phyloP scores from a whole-genome alignment of 2,329 filamentous ascomycete genomes.

The Grosmannia huntii region DNA sequence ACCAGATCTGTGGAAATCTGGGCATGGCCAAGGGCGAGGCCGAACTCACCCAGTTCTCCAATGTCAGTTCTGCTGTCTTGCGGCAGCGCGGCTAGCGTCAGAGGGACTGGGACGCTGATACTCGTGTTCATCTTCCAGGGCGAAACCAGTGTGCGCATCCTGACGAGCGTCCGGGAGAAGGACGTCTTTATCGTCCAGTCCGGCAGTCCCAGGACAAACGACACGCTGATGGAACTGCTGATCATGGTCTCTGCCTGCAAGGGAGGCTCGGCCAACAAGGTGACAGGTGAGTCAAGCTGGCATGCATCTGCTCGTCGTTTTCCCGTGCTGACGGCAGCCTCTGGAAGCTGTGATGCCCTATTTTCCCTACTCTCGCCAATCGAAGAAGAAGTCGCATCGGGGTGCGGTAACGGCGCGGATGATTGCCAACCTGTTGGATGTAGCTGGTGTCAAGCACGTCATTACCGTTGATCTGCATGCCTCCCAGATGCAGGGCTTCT shows the following conservation, averaged over 20 bases:
- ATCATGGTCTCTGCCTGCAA: constrained; percentile 99
- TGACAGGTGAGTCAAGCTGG: constrained; percentile 54
- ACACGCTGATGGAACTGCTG: constrained; percentile 96
- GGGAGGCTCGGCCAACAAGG: constrained; percentile 89
- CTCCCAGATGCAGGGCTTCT: constrained; percentile 99
- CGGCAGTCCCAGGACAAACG: constrained; percentile 90
- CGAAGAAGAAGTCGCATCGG: constrained; percentile 96
- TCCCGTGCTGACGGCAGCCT: not conserved
- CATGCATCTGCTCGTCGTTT: not conserved
- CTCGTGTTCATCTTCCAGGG: constrained; percentile 28
- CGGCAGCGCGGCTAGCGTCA: not conserved
- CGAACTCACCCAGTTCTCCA: constrained; percentile 58
- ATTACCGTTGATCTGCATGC: constrained; percentile 95
- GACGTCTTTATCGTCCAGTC: constrained; percentile 99
- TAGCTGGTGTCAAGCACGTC: constrained; percentile 93
- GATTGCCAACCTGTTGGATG: constrained; percentile 85
- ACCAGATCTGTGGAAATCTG: constrained; percentile 55
- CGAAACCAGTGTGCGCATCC: constrained; percentile 56
- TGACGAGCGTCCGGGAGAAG: constrained; percentile 80
- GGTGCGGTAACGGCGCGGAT: constrained; percentile 94
- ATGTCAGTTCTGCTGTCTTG: constrained; percentile 25
- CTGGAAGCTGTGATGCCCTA: constrained; percentile 72
- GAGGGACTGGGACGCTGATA: constrained; percentile 7
- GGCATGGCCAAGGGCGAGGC: constrained; percentile 52
- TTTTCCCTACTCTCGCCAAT: constrained; percentile 98